Conservation (phyloP, 164 flowering plant species). For the Nymphaea thermarum region DNA sequence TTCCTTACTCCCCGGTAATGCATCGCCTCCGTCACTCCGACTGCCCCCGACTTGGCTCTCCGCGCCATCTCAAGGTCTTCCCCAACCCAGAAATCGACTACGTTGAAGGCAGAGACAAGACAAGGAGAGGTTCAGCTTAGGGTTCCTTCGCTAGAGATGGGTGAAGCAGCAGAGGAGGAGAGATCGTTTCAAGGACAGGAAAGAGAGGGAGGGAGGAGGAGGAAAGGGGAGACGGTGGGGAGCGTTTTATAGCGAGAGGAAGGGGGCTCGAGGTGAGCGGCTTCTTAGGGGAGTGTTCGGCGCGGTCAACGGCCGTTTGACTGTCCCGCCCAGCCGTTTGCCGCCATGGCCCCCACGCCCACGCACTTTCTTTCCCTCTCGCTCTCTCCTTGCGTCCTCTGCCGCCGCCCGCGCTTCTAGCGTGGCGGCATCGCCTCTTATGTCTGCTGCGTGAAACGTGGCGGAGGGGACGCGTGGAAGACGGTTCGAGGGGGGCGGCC, state of each 20-base stretch:
- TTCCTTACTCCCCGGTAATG: conserved; percentile 11
- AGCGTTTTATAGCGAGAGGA: too few species aligned
- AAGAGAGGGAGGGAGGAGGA: background rate
- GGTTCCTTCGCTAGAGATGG: background rate
- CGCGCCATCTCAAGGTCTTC: conserved; percentile 26
- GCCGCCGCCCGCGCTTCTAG: conserved; percentile 29
- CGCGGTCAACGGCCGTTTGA: conserved; percentile 25
- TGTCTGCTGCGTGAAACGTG: conserved; percentile 21
- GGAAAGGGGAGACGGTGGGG: too few species aligned
- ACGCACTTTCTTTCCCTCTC: too few species aligned
- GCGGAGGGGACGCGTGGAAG: background rate
- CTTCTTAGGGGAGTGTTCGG: conserved; percentile 5
- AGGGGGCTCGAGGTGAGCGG: background rate
- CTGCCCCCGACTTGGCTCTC: conserved; percentile 73
- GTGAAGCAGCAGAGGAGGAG: background rate
- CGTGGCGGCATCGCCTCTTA: conserved; percentile 11
- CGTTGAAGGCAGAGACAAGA: background rate
- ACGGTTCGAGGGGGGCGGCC: conserved; percentile 3
- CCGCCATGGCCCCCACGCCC: too few species aligned
- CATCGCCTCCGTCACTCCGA: conserved; percentile 59
- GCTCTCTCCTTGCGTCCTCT: background rate
- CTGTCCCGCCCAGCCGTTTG: conserved; percentile 9
- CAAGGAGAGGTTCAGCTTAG: background rate
- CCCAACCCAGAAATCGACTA: background rate
- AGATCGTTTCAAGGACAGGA: background rate